Evolutionary conservation across 345 rosid species (phyloP), one percentile per base, ranked within the genome.

Genomic region (Turritis glabra): DNA sequence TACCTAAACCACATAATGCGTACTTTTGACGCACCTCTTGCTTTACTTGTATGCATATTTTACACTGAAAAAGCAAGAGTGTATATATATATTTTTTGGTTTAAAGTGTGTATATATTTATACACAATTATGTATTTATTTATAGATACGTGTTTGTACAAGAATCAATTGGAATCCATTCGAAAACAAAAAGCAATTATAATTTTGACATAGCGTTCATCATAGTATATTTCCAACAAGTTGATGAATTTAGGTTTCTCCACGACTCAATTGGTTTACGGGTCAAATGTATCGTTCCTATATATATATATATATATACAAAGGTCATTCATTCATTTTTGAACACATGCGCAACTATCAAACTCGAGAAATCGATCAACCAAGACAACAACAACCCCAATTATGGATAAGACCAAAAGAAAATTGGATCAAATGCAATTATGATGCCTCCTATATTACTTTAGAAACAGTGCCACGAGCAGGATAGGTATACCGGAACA

Each of bases 1-100:
- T 67, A 67, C 67, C 74, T 60, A 67, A 60, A 75, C 79, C 74
- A 60, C 55, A 13, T 29, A 75, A 26, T 59, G 79, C 79, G 55
- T 75, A 41, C 26, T 21, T 52, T 64, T 25, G 56, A 63, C 71
- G 77, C 77, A 72, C 32, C 5, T 46, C 61, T 37, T 72, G 17
- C 69, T 33, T 72, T 60, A 25, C 51, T 62, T 61, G 51, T 14
- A 14, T 23, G 15, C 13, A 61, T 18, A 21, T 22, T 22, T 13
- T 59, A 30, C 47, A 33, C 25, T 18, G 0, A 1, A 56, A 29
- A 55, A 55, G 11, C 5, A 12, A 58, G 11, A 6, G 18, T 17
- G 40, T 35, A 3, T 32, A 32, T 32, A 32, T 33, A 21, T 58
- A n/a, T n/a, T n/a, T n/a, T n/a, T n/a, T n/a, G n/a, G n/a, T n/a